Conservation (phyloP, 306 rosid species). For the Glycyrrhiza uralensis region DNA sequence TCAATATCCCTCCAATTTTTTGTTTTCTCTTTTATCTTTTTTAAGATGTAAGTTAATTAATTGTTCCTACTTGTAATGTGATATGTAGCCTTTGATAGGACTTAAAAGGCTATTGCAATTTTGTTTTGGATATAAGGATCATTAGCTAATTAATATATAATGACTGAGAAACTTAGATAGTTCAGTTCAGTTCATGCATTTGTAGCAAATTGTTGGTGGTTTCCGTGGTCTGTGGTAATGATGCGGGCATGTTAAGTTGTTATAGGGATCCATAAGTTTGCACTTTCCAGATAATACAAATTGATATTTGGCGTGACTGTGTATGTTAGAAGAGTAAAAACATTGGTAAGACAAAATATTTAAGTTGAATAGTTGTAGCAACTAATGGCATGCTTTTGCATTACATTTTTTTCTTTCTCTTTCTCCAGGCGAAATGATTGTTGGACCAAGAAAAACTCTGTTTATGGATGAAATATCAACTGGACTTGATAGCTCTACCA, state of each 20-base stretch:
- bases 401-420: conserved; percentile 4
- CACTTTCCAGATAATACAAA: no score
- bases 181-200: no score
- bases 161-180: no score
- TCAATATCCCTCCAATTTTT: neutral
- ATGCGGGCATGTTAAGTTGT: no score
- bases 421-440: conserved; percentile 74
- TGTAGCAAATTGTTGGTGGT: no score
- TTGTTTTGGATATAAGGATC: no score
- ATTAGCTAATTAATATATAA: no score
- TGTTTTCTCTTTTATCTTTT: neutral
- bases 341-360: neutral
- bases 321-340: no score
- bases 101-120: no score
- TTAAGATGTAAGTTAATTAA: neutral
- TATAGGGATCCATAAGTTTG: no score
- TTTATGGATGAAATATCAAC: conserved; percentile 96
- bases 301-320: no score
- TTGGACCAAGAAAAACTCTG: conserved; percentile 81
- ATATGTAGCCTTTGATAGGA: neutral
- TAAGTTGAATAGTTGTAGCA: neutral
- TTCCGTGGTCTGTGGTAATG: no score
- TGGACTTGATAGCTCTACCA: conserved; percentile 90
- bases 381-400: conserved; percentile 8
- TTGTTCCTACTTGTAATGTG: neutral